Percentiles rank a stretch among this genome's conserved stretches.
Conservation (phyloP, 2,329 filamentous ascomycete genomes). For the Paecilomyces niveus region DNA sequence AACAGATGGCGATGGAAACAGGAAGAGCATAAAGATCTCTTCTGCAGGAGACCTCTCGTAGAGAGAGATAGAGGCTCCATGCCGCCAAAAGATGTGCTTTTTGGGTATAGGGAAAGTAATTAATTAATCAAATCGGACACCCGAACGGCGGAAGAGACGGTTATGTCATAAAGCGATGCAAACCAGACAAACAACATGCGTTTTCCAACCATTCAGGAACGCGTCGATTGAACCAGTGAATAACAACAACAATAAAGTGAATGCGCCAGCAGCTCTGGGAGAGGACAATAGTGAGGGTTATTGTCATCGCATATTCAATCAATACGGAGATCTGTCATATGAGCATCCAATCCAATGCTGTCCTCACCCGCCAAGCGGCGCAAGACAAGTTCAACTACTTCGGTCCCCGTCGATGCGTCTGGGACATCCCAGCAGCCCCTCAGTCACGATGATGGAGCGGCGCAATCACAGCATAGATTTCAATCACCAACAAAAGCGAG, state of each 20-base stretch:
- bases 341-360: conserved; percentile 37
- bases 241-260: too few species aligned
- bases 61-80: conserved; percentile 21
- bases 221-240: not conserved
- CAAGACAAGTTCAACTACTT: conserved; percentile 52
- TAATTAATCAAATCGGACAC: not conserved
- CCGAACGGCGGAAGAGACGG: not conserved
- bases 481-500: conserved; percentile 62
- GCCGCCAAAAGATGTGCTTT: conserved; percentile 4
- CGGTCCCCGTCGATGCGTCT: conserved; percentile 35
- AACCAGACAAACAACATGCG: not conserved
- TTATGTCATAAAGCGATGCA: not conserved
- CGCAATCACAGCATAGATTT: conserved; percentile 43
- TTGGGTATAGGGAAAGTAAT: not conserved
- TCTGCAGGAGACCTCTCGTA: conserved; percentile 11
- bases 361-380: conserved; percentile 57
- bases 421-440: conserved; percentile 25
- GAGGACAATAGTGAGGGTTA: too few species aligned
- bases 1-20: not conserved
- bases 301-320: not conserved
- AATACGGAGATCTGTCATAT: conserved; percentile 4
- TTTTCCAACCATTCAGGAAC: not conserved
- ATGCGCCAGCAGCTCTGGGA: too few species aligned
- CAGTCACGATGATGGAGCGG: conserved; percentile 13
- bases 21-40: conserved; percentile 1